phyloP scores from a whole-genome alignment of 228 moss, liverwort and hornwort species.

The Sphagnum fallax region DNA sequence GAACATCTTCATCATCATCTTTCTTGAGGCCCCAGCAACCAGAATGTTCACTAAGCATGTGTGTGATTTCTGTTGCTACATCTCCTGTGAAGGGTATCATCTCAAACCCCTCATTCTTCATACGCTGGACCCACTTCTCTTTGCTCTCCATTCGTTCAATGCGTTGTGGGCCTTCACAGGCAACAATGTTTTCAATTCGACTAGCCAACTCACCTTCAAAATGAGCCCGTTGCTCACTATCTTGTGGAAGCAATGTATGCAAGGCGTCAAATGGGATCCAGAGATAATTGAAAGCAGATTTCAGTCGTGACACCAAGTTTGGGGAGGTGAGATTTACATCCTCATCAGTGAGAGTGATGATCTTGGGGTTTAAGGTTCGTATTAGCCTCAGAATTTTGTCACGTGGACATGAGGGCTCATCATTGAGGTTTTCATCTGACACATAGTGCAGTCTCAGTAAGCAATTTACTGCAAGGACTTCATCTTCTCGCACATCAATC shows the following conservation, averaged over 20 bases:
- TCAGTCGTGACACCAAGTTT: slow-evolving; percentile 26
- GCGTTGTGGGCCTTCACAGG: slow-evolving; percentile 30
- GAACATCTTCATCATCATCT: slow-evolving; percentile 65
- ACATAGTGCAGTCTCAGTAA: slow-evolving; percentile 34
- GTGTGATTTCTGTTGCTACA: slow-evolving; percentile 47
- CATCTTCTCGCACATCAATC: slow-evolving; percentile 26
- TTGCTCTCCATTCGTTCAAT: slow-evolving; percentile 43
- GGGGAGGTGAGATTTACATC: slow-evolving; percentile 29
- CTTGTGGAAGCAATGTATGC: slow-evolving; percentile 35
- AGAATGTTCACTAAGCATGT: slow-evolving; percentile 79
- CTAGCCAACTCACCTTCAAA: slow-evolving; percentile 36
- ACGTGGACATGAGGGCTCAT: slow-evolving; percentile 16
- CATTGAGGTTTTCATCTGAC: slow-evolving; percentile 33
- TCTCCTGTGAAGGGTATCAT: slow-evolving; percentile 36
- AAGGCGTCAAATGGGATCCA: slow-evolving; percentile 57
- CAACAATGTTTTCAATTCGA: slow-evolving; percentile 45
- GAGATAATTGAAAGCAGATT: slow-evolving; percentile 47
- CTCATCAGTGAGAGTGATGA: slow-evolving; percentile 31
- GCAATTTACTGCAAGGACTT: slow-evolving; percentile 26
- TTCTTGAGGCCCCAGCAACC: slow-evolving; percentile 71
- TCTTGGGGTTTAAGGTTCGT: slow-evolving; percentile 38
- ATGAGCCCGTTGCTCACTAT: slow-evolving; percentile 34
- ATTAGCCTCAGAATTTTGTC: slow-evolving; percentile 33
- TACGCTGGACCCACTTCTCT: slow-evolving; percentile 41
- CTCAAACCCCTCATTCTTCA: slow-evolving; percentile 33